Base-by-base conservation (phyloP, 2,329 filamentous ascomycete genomes). In the Blastomyces gilchristii region DNA sequence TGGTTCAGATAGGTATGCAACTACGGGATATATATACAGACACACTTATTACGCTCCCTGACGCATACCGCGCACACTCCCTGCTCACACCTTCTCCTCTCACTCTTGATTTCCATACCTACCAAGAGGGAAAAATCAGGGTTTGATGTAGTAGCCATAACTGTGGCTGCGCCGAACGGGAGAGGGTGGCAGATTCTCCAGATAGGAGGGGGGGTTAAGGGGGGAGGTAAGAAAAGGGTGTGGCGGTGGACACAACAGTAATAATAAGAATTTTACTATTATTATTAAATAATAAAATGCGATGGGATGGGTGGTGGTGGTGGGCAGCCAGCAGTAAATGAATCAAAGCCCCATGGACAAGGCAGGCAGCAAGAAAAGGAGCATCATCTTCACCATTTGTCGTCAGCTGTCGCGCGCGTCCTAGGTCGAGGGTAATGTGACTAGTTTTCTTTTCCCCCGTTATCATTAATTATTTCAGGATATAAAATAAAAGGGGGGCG, bases 401-500 rank as follows among this genome's bases (percentile, higher is more conserved):
- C 50, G 49, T 62, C 60, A 54, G 60, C 53, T 56, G 53, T 53
- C 47, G 50, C 50, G 39, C n/a, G n/a, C n/a, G n/a, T 41, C 41
- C 37, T 62, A 9, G 53, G 31, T 31, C 25, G 31, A 47, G 31
- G 60, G 60, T 50, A 62, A 62, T 62, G 60, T 62, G 60, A 62
- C 60, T 41, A 22, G n/a, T 18, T 54, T 54, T 14, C 18, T 22
- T 22, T 22, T 22, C 31, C 31, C 31, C 31, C 31, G 31, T 31
- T 31, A 31, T 31, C 31, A 31, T 31, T 3, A 31, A 31, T 9
- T 34, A 54, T 54, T 31, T 53, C 59, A 39, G 43, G 50, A 53
- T 67, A 64, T 63, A 67, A 63, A 61, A 22, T 22, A 22, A 22
- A 22, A 22, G n/a, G n/a, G 60, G 59, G 58, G 61, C 41, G 60